Conservation (phyloP, 1,139 yeast genomes). For the Protomyces arabidopsidicola region DNA sequence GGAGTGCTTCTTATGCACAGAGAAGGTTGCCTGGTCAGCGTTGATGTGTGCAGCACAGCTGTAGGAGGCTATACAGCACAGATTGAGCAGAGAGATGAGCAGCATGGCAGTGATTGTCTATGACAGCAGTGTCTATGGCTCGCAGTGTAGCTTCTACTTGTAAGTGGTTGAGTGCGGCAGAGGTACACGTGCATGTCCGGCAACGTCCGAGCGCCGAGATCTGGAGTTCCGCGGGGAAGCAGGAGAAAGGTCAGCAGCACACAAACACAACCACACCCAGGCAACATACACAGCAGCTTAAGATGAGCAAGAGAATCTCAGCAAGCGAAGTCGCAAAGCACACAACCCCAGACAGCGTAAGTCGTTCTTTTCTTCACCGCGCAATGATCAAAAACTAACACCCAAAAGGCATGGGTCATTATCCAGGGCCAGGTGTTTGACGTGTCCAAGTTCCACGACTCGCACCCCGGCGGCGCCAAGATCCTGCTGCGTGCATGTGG, state of each 20-base stretch:
- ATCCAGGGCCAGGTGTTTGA: slow-evolving; percentile 85
- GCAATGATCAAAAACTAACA: neutral
- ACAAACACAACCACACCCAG: too few species aligned
- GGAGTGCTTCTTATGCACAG: neutral
- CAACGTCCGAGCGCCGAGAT: too few species aligned
- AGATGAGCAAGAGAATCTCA: neutral
- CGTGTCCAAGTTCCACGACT: slow-evolving; percentile 74
- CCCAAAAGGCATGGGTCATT: slow-evolving; percentile 56
- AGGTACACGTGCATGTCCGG: too few species aligned
- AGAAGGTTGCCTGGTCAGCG: neutral
- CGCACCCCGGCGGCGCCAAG: slow-evolving; percentile 87
- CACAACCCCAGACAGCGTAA: neutral
- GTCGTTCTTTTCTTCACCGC: neutral
- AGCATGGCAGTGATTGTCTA: too few species aligned
- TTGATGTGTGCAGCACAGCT: too few species aligned
- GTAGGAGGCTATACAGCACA: too few species aligned
- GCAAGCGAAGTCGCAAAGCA: neutral
- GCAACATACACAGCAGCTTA: neutral
- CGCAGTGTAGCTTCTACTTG: too few species aligned
- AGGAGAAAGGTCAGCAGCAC: too few species aligned
- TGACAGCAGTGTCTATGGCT: too few species aligned
- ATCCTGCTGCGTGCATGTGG: slow-evolving; percentile 78
- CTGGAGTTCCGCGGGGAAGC: too few species aligned
- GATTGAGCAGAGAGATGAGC: too few species aligned
- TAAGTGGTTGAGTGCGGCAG: too few species aligned